Percentiles rank a stretch among this genome's conserved stretches.
These are phyloP conservation scores for Balansia obtecta DNA, from an alignment of 2,329 filamentous ascomycete species.

Conservation along the genomic window DNA sequence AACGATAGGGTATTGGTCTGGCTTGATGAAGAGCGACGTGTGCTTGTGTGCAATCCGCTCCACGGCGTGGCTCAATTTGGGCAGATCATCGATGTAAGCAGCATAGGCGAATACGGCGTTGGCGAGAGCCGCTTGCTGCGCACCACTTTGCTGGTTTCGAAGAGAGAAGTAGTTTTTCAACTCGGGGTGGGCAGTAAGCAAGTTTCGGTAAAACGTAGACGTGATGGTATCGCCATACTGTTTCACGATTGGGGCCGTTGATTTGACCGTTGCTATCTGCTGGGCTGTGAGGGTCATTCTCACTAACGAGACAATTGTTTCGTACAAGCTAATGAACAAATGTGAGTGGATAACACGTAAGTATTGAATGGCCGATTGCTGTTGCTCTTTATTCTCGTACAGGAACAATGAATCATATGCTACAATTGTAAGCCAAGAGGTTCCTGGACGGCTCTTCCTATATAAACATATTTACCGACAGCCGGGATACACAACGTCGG, in stretches of 20 bases:
- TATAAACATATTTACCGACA: not conserved
- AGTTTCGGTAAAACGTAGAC: slow-evolving; percentile 57
- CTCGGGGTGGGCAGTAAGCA: slow-evolving; percentile 50
- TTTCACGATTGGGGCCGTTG: slow-evolving; percentile 61
- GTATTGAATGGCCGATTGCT: not conserved
- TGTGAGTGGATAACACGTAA: not conserved
- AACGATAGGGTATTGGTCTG: slow-evolving; percentile 60
- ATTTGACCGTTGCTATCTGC: slow-evolving; percentile 62
- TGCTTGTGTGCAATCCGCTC: slow-evolving; percentile 70
- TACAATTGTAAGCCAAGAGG: no score
- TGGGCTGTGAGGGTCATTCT: slow-evolving; percentile 42
- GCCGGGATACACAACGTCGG: not conserved
- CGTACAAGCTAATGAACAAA: not conserved
- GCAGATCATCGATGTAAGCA: slow-evolving; percentile 57
- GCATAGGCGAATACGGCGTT: slow-evolving; percentile 61
- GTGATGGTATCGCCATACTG: slow-evolving; percentile 59
- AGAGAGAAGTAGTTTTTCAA: slow-evolving; percentile 61
- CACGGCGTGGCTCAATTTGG: slow-evolving; percentile 39
- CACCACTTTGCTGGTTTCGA: slow-evolving; percentile 53
- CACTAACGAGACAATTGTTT: not conserved
- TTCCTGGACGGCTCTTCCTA: not conserved
- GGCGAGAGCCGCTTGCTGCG: slow-evolving; percentile 59
- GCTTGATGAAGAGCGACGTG: slow-evolving; percentile 53
- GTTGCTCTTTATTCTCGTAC: no score
- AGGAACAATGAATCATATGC: no score